Percentiles rank a stretch among this genome's conserved stretches.
Evolutionary conservation across 116 monocot genomes (phyloP).

Genomic region (Posidonia oceanica): DNA sequence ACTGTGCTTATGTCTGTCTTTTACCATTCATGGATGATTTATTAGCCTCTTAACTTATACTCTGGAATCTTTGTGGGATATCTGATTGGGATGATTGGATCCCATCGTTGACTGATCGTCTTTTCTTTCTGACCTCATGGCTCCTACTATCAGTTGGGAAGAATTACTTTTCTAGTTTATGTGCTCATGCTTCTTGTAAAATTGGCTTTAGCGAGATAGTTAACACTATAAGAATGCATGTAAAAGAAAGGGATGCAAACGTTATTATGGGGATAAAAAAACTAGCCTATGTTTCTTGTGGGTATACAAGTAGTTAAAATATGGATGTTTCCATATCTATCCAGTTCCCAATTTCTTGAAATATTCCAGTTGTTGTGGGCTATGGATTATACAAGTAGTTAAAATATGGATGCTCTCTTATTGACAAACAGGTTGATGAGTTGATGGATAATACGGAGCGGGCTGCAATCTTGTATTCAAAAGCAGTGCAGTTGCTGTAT

Average conservation of each 20-base stretch:
- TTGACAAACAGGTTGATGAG: slow-evolving; percentile 59
- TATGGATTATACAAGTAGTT: too few species aligned
- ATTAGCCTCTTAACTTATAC: too few species aligned
- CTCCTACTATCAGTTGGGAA: too few species aligned
- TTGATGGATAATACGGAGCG: slow-evolving; percentile 52
- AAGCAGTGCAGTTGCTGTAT: slow-evolving; percentile 53
- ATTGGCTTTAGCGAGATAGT: too few species aligned
- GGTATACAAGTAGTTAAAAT: background rate
- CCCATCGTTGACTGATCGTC: background rate
- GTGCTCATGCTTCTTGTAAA: too few species aligned
- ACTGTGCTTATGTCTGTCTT: background rate
- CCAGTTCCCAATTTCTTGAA: background rate
- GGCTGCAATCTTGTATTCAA: slow-evolving; percentile 51
- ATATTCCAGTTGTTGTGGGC: too few species aligned
- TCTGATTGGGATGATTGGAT: background rate
- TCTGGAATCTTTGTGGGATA: too few species aligned
- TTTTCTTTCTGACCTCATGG: background rate
- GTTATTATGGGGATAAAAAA: too few species aligned
- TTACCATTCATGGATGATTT: too few species aligned
- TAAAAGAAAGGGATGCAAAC: too few species aligned
- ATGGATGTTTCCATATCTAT: background rate
- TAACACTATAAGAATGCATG: too few species aligned
- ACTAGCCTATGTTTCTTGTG: background rate
- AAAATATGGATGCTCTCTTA: background rate
- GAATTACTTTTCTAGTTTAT: too few species aligned